phyloP scores from a whole-genome alignment of 345 rosid species.

The Melaleuca alternifolia region DNA sequence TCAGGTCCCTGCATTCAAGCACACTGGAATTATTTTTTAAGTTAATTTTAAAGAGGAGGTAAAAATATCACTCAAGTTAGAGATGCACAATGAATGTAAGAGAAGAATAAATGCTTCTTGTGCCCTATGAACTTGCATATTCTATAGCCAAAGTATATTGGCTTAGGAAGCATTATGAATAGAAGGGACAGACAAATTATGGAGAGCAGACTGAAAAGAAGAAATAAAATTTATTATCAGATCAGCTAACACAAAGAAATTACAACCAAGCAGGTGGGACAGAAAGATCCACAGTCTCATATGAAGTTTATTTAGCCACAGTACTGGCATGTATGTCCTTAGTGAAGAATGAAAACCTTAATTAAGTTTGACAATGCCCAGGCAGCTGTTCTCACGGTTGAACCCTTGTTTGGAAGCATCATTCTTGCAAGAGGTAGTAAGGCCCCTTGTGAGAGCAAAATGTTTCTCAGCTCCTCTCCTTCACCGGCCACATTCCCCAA shows the following conservation, averaged over 20 bases:
- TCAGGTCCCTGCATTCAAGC: conserved; percentile 72
- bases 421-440: conserved; percentile 86
- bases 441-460: conserved; percentile 88
- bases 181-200: not conserved
- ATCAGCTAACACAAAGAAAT: not conserved
- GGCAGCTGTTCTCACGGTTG: conserved; percentile 91
- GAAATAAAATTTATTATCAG: not conserved
- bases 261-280: not conserved
- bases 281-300: not conserved
- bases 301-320: not conserved
- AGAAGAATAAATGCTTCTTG: not conserved
- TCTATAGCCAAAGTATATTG: not conserved
- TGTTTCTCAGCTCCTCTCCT: conserved; percentile 83
- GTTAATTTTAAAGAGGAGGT: conserved; percentile 2
- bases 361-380: conserved; percentile 97
- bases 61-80: not conserved
- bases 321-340: not conserved
- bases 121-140: not conserved
- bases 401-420: conserved; percentile 90
- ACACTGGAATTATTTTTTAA: conserved; percentile 9
- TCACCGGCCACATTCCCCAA: conserved; percentile 97
- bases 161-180: not conserved
- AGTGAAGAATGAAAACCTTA: conserved; percentile 43
- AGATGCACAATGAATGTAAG: not conserved
- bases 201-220: not conserved